A percentile compares a stretch with the other conserved stretches of the same genome.
Evolutionary conservation across 352 stramenopile genomes (phyloP).

Genomic region (Globisporangium okanoganense): DNA sequence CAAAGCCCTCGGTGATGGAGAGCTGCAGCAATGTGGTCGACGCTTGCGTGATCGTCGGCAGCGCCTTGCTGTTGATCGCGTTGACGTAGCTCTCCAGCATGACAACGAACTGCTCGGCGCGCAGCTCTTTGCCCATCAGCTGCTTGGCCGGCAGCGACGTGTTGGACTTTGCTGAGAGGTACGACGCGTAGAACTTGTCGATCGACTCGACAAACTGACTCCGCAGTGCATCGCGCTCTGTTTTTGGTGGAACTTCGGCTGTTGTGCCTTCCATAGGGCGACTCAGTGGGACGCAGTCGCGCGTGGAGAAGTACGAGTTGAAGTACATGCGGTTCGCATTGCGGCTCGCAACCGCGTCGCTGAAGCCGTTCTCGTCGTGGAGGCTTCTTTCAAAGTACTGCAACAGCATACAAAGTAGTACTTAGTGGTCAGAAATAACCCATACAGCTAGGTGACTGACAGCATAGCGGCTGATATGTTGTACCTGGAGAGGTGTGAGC

Average conservation of each 20-base stretch:
- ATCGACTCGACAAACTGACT: conserved; percentile 52
- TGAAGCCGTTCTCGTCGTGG: conserved; percentile 49
- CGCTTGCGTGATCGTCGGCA: conserved; percentile 45
- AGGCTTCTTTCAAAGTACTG: conserved; percentile 53
- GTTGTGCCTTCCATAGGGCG: conserved; percentile 39
- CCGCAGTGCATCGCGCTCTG: conserved; percentile 31
- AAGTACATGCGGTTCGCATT: conserved; percentile 66
- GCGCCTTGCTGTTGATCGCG: conserved; percentile 30
- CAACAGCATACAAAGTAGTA: background rate
- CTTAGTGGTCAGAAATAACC: background rate
- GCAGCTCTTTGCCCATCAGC: conserved; percentile 36
- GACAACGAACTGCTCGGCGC: conserved; percentile 31
- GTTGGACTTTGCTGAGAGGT: conserved; percentile 30
- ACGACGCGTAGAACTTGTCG: conserved; percentile 41
- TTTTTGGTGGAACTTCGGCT: conserved; percentile 5
- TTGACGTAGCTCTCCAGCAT: conserved; percentile 43
- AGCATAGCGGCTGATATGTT: background rate
- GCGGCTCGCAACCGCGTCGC: conserved; percentile 38
- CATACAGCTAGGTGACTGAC: background rate
- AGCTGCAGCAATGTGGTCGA: conserved; percentile 38
- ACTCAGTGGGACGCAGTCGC: conserved; percentile 45
- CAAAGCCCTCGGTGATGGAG: conserved; percentile 30
- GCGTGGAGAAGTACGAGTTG: conserved; percentile 35
- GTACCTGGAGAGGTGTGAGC: conserved; percentile 26
- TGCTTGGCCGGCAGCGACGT: conserved; percentile 37